phyloP scores from a whole-genome alignment of 176 grass and related monocot genomes.

The Carex pumila region DNA sequence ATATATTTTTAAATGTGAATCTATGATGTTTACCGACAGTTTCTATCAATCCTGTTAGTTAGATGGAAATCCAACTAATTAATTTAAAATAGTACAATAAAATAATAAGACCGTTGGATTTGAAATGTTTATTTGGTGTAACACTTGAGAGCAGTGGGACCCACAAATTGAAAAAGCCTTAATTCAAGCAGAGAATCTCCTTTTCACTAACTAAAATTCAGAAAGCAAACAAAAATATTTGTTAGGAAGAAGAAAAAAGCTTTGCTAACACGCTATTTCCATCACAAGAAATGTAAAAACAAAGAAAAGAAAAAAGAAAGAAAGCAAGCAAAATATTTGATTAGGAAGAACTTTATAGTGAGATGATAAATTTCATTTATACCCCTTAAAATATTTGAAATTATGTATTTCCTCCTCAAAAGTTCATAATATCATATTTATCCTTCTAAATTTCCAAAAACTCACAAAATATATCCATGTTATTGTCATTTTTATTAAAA shows the following conservation, averaged over 20 bases:
- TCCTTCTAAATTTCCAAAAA: too few relatives aligned
- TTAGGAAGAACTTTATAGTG: too few relatives aligned
- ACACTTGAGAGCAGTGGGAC: not conserved
- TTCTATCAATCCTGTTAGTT: too few relatives aligned
- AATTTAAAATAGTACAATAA: not conserved
- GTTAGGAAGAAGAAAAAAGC: not conserved
- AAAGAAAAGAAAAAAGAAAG: not conserved
- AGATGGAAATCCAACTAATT: too few relatives aligned
- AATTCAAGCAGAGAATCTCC: constrained; percentile 1
- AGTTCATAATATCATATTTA: too few relatives aligned
- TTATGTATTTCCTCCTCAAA: too few relatives aligned
- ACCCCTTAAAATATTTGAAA: too few relatives aligned
- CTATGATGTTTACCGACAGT: too few relatives aligned
- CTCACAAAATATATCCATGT: too few relatives aligned
- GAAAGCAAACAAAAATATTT: constrained; percentile 13
- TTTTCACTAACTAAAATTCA: constrained; percentile 15
- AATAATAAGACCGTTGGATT: constrained; percentile 11
- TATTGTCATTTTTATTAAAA: too few relatives aligned
- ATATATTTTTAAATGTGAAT: not conserved
- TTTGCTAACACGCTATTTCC: not conserved
- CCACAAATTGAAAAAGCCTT: not conserved
- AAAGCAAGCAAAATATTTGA: not conserved
- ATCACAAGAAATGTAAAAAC: not conserved
- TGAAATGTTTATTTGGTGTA: not conserved
- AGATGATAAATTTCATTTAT: too few relatives aligned